Conservation (phyloP, 2,329 filamentous ascomycete genomes). For the Ceratocystis huliohia region DNA sequence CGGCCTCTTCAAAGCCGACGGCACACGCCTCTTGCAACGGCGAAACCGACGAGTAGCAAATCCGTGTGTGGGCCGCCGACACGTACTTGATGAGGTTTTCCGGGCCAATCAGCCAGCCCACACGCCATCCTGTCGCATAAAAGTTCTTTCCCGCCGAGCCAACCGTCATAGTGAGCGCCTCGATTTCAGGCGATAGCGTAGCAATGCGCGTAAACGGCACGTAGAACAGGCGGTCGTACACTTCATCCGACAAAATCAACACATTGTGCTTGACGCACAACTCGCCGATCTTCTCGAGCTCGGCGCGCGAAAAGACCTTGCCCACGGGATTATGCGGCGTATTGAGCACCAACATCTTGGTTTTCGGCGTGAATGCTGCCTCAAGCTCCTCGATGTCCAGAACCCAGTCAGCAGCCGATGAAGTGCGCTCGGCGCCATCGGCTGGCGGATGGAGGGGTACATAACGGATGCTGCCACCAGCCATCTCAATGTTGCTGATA, state of each 20-base stretch:
- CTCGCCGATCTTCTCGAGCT: slow-evolving; percentile 73
- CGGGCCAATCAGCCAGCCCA: slow-evolving; percentile 85
- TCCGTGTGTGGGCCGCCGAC: slow-evolving; percentile 81
- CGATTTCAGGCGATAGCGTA: slow-evolving; percentile 80
- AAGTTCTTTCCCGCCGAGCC: slow-evolving; percentile 97
- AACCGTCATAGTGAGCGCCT: slow-evolving; percentile 78
- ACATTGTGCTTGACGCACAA: slow-evolving; percentile 87
- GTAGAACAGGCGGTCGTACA: slow-evolving; percentile 93
- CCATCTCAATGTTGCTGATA: slow-evolving; percentile 97
- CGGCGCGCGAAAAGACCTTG: slow-evolving; percentile 78
- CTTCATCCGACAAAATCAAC: slow-evolving; percentile 82
- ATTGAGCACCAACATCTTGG: slow-evolving; percentile 92
- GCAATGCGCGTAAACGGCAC: slow-evolving; percentile 88
- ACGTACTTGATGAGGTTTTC: slow-evolving; percentile 84
- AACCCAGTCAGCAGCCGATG: slow-evolving; percentile 77
- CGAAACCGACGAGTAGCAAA: slow-evolving; percentile 89
- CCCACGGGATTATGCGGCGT: slow-evolving; percentile 87
- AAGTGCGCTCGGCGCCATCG: slow-evolving; percentile 64
- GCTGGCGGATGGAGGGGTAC: slow-evolving; percentile 85
- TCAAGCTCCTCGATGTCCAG: slow-evolving; percentile 76
- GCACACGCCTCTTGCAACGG: slow-evolving; percentile 90
- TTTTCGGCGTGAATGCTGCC: slow-evolving; percentile 66
- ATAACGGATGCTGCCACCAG: slow-evolving; percentile 86
- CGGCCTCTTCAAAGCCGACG: slow-evolving; percentile 85
- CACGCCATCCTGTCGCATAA: slow-evolving; percentile 93